phyloP scores from a whole-genome alignment of 805 yeast genomes.

The Candida ovalis region DNA sequence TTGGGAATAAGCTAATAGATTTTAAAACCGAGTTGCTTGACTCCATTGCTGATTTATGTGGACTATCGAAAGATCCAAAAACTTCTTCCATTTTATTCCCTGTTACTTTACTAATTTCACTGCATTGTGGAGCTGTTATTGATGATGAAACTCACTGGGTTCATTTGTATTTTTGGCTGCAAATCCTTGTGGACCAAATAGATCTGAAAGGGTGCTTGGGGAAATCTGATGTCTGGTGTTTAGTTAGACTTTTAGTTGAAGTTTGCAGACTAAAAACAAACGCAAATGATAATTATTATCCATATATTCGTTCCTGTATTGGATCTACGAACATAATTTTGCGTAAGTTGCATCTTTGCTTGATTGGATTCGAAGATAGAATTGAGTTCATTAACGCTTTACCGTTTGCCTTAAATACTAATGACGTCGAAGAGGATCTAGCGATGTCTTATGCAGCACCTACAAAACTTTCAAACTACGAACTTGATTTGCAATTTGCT shows the following conservation, averaged over 20 bases:
- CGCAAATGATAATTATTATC: background rate
- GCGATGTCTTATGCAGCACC: background rate
- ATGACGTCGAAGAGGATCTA: background rate
- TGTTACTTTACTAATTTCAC: constrained; percentile 12
- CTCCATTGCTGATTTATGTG: constrained; percentile 11
- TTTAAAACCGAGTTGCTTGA: constrained; percentile 18
- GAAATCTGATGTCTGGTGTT: constrained; percentile 17
- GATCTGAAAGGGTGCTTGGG: constrained; percentile 6
- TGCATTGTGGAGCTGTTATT: constrained; percentile 15
- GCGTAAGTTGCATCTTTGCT: constrained; percentile 3
- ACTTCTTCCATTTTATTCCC: constrained; percentile 15
- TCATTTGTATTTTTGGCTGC: constrained; percentile 25
- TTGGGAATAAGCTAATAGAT: constrained; percentile 4
- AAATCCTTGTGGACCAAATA: constrained; percentile 7
- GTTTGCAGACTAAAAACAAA: constrained; percentile 7
- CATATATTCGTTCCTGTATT: constrained; percentile 1
- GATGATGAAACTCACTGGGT: constrained; percentile 20
- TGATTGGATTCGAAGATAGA: constrained; percentile 23
- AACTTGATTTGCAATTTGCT: constrained; percentile 6
- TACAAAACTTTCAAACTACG: constrained; percentile 5
- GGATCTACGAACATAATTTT: constrained; percentile 4
- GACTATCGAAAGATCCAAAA: constrained; percentile 8
- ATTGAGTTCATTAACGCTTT: constrained; percentile 9
- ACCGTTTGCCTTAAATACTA: constrained; percentile 2
- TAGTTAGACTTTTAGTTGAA: constrained; percentile 15